Conservation (phyloP, 371 early-diverging fungal genomes). For the Mucor saturninus region DNA sequence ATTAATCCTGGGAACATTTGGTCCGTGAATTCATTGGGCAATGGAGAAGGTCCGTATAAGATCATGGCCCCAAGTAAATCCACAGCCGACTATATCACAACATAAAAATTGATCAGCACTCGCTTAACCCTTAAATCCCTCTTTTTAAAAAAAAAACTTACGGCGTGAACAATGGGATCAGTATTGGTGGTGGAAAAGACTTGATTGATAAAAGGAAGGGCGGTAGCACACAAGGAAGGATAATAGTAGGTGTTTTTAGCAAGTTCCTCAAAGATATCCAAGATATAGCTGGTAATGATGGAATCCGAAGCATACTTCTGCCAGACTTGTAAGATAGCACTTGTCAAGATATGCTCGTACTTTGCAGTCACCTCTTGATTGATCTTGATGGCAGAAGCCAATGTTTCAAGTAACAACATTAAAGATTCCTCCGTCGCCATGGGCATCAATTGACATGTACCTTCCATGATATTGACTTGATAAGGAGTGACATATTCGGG, state of each 20-base stretch:
- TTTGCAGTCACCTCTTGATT: conserved; percentile 72
- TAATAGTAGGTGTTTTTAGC: conserved; percentile 69
- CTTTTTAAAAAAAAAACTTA: conserved; percentile 37
- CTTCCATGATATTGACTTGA: conserved; percentile 73
- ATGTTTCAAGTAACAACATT: conserved; percentile 79
- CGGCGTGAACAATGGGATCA: conserved; percentile 54
- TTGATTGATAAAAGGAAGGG: conserved; percentile 73
- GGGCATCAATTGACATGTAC: conserved; percentile 65
- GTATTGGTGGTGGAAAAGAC: conserved; percentile 56
- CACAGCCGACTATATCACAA: conserved; percentile 58
- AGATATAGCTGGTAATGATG: conserved; percentile 70
- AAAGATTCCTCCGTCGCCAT: conserved; percentile 79
- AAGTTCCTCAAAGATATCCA: conserved; percentile 80
- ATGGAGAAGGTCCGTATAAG: conserved; percentile 67
- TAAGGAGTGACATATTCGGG: conserved; percentile 64
- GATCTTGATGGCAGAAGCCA: conserved; percentile 75
- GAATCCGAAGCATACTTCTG: conserved; percentile 70
- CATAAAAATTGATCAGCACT: neutral
- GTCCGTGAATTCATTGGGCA: conserved; percentile 76
- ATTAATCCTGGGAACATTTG: conserved; percentile 86
- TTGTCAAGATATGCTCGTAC: conserved; percentile 73
- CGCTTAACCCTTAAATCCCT: neutral
- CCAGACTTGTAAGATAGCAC: conserved; percentile 82
- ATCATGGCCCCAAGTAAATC: conserved; percentile 73
- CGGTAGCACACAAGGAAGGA: conserved; percentile 65